phyloP scores from a whole-genome alignment of 2,329 filamentous ascomycete genomes.

The Colletotrichum melonis region DNA sequence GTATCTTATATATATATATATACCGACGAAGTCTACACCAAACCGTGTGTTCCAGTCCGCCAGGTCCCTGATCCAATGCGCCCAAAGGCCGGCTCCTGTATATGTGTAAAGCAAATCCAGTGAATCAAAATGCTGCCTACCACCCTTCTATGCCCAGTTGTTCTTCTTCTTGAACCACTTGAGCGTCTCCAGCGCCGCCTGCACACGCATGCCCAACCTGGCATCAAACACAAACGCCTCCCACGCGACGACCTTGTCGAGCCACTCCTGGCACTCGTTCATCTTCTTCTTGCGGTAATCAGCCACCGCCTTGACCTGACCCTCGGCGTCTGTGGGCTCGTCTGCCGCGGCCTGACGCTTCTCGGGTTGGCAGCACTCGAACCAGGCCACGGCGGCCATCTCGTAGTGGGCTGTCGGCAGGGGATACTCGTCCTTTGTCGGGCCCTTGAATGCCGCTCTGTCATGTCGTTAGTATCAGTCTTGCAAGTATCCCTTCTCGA shows the following conservation, averaged over 20 bases:
- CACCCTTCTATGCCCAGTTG: conserved; percentile 34
- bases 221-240: conserved; percentile 80
- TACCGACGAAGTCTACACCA: conserved; percentile 7
- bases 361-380: conserved; percentile 64
- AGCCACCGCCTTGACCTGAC: conserved; percentile 43
- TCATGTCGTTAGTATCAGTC: neutral
- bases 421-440: conserved; percentile 75
- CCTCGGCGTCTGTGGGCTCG: conserved; percentile 46
- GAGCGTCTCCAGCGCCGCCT: conserved; percentile 75
- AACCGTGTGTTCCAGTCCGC: neutral
- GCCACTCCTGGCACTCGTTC: conserved; percentile 70
- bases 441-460: conserved; percentile 67
- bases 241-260: conserved; percentile 77
- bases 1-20: neutral
- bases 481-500: neutral
- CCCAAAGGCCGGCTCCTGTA: neutral
- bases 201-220: conserved; percentile 78
- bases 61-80: conserved; percentile 1
- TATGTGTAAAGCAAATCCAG: neutral
- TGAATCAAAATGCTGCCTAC: neutral
- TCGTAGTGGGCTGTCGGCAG: conserved; percentile 86
- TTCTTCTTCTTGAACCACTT: conserved; percentile 62
- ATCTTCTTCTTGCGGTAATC: conserved; percentile 60
- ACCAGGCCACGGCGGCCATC: conserved; percentile 84
- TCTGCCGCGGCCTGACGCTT: conserved; percentile 36